Evolutionary conservation across 495 filamentous ascomycete species (phyloP), one percentile per base, ranked within the genome.

Genomic region (Xylaria nigripes): DNA sequence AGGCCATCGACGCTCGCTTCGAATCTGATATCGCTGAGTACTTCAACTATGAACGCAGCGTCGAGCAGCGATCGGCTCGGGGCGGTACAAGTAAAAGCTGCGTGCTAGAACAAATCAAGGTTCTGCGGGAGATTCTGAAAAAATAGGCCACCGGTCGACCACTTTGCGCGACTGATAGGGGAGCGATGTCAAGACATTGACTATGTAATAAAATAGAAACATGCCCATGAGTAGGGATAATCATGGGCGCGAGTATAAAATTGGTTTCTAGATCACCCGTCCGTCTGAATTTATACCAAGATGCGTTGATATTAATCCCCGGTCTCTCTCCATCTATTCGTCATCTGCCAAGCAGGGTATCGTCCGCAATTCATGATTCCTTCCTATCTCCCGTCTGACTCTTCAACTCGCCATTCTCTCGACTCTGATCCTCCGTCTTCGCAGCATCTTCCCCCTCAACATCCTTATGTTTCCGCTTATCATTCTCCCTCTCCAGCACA

Each of bases 41-140:
- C 36, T 86, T 95, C 68, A 83, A 95, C 68, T 95, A 95, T 61
- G 86, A 95, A 77, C 79, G 78, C 55, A 87, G 84, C 52, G 91
- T 96, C 3, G 92, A 97, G 77, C 77, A 87, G 74, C 79, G 87
- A 63, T 77, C 81, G 53, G 86, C 89, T 3, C 83, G 82, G 56
- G 92, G 92, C 9, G 92, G 92, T 13, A 93, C 88, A 19, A 90
- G 85, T 65, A 82, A 79, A 70, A 75, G 76, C 22, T 78, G 82
- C 16, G 88, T 96, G 10, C 59, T 82, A 63, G 84, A 89, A 69
- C 91, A 95, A 81, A 84, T 94, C 64, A 72, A 80, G 57, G 77
- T 86, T 41, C 68, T 94, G 51, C 86, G 81, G 75, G 69, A 68
- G 59, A 70, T 69, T 54, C 49, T 80, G 24, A 38, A 42, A 27